Base-by-base conservation (phyloP, 129 eudicot species). In the Lonicera japonica region DNA sequence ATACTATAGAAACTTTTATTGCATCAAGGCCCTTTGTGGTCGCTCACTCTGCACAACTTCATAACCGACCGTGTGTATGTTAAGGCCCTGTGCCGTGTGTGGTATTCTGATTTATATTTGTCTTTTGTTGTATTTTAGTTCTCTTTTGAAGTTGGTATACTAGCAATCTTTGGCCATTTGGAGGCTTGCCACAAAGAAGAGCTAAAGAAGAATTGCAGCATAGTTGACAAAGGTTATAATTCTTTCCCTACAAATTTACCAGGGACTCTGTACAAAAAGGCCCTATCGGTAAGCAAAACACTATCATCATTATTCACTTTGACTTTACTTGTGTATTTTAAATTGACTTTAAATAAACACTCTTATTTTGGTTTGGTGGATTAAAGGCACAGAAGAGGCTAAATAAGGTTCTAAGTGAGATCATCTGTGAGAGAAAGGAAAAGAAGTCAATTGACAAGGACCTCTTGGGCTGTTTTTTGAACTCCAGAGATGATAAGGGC, bases 71-170 rank as follows among this genome's bases (percentile, higher is more conserved):
- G n/a, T n/a, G n/a, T n/a, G n/a, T n/a, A n/a, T n/a, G n/a, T n/a
- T n/a, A n/a, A n/a, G n/a, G n/a, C n/a, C n/a, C n/a, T n/a, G n/a
- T n/a, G n/a, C n/a, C n/a, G n/a, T n/a, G n/a, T n/a, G n/a, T n/a
- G n/a, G n/a, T n/a, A n/a, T n/a, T n/a, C n/a, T n/a, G n/a, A 29
- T 29, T 34, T 20, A 38, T 48, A 51, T 20, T 63, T 54, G 3
- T 36, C 5, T 47, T 29, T 63, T 60, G 25, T 58, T 53, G 14
- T 51, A 36, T 70, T 73, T 24, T 64, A 81, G 87, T 57, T 77
- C 51, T 77, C 87, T 3, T 81, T 81, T 56, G 87, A 81, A 63
- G 83, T 81, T 59, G 87, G 87, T 45, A 81, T 81, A 56, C 87
- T 81, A 57, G 69, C 80, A 22, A 67, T 77, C 51, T 77, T 81